Evolutionary conservation across 2,329 filamentous ascomycete genomes (phyloP).

Genomic region (Hymenoscyphus fraxineus): DNA sequence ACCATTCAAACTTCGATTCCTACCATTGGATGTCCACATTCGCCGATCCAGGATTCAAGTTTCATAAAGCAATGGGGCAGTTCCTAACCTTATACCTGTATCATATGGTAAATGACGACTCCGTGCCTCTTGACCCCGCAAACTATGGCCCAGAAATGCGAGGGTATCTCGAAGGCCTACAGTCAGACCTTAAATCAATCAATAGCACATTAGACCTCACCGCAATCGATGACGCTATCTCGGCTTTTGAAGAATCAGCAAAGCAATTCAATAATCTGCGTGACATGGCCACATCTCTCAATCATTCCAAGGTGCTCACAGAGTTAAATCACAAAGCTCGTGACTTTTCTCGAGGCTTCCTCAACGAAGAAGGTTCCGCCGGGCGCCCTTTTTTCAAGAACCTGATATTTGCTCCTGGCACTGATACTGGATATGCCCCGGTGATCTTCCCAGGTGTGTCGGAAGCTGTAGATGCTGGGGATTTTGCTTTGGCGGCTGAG

Average conservation of each 20-base stretch:
- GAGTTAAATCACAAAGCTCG: background rate
- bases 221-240: background rate
- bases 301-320: background rate
- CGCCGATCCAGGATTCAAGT: slow-evolving; percentile 58
- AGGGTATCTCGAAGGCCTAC: background rate
- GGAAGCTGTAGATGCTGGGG: background rate
- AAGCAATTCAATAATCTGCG: background rate
- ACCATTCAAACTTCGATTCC: slow-evolving; percentile 78
- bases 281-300: background rate
- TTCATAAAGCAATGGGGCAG: slow-evolving; percentile 39
- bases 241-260: background rate
- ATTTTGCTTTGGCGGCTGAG: background rate
- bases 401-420: slow-evolving; percentile 2
- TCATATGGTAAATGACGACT: background rate
- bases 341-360: background rate
- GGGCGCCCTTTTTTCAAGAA: slow-evolving; percentile 2
- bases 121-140: background rate
- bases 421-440: slow-evolving; percentile 1
- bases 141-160: slow-evolving; percentile 5
- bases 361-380: background rate
- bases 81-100: slow-evolving; percentile 1
- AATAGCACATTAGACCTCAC: background rate
- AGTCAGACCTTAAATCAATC: background rate
- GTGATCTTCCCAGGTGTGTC: background rate
- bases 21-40: slow-evolving; percentile 77